Evolutionary conservation across 2,329 filamentous ascomycete species (phyloP), one percentile per base, ranked within the genome.

Genomic region (Madurella fahalii): DNA sequence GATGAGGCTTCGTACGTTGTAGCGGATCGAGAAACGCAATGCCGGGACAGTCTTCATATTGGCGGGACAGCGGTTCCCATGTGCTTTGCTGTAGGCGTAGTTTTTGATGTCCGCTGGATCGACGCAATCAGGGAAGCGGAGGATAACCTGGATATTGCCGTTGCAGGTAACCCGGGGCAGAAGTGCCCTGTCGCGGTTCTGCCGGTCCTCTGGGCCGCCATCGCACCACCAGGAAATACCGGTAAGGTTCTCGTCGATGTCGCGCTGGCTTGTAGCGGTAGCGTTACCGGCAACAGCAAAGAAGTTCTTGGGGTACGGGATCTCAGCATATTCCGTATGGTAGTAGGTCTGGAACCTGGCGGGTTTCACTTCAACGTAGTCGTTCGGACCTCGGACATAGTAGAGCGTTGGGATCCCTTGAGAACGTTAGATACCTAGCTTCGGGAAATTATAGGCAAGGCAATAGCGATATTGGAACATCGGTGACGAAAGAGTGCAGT

Each of bases 321-420:
- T 69, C 58, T 77, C 73, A 43, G 75, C 74, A 74, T 67, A 57
- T 73, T 58, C 39, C n/a, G n/a, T n/a, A n/a, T 70, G 73, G 64
- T 77, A 77, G 65, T 77, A 77, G 16, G 74, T 73, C 53, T 68
- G 72, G 68, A 78, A 77, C 44, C 71, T 70, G 50, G 61, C 65
- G 43, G 64, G 69, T 61, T 63, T 68, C 56, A 70, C 69, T 46
- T 70, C 71, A 5, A 68, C 72, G 50, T 70, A 70, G 40, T 66
- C 69, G 41, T 64, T 62, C n/a, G 16, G 40, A 32, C 71, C 70
- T 37, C 68, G 61, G 39, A 72, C 71, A 63, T 70, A 73, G 43
- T 74, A 71, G 9, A 75, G 65, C 0, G 74, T 76, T 0, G 74
- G 74, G 1, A 71, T 68, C 74, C 71, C 68, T 72, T 34, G 40